phyloP scores from a whole-genome alignment of 2,329 filamentous ascomycete genomes.

The Juglanconis sp. region DNA sequence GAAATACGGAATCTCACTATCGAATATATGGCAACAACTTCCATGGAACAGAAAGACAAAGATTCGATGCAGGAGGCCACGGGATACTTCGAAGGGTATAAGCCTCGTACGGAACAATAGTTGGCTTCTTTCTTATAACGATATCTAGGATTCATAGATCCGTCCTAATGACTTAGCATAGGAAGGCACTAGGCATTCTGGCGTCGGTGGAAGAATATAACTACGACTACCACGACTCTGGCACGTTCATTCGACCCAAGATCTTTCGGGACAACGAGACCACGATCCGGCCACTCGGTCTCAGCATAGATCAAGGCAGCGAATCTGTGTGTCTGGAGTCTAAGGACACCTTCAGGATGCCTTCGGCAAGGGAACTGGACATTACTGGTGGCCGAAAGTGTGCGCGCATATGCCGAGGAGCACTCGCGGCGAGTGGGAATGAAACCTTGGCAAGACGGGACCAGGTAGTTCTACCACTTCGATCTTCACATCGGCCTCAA shows the following conservation, averaged over 20 bases:
- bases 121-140: background rate
- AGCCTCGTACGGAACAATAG: background rate
- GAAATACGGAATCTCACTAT: background rate
- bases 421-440: constrained; percentile 15
- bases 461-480: too few relatives aligned
- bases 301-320: constrained; percentile 30
- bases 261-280: background rate
- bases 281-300: constrained; percentile 21
- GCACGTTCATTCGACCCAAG: background rate
- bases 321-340: constrained; percentile 43
- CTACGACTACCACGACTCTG: background rate
- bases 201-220: background rate
- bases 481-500: too few relatives aligned
- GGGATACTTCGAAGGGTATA: background rate
- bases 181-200: background rate
- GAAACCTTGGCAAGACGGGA: too few relatives aligned
- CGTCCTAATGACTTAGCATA: background rate
- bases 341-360: constrained; percentile 43
- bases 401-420: constrained; percentile 45
- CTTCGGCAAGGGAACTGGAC: constrained; percentile 17
- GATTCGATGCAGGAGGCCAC: background rate
- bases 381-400: constrained; percentile 42
- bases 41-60: background rate
- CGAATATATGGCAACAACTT: background rate
- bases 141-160: background rate